Percentiles rank a stretch among this genome's conserved stretches.
Conservation (phyloP, 1,139 yeast genomes). For the Dujonia santamariae region DNA sequence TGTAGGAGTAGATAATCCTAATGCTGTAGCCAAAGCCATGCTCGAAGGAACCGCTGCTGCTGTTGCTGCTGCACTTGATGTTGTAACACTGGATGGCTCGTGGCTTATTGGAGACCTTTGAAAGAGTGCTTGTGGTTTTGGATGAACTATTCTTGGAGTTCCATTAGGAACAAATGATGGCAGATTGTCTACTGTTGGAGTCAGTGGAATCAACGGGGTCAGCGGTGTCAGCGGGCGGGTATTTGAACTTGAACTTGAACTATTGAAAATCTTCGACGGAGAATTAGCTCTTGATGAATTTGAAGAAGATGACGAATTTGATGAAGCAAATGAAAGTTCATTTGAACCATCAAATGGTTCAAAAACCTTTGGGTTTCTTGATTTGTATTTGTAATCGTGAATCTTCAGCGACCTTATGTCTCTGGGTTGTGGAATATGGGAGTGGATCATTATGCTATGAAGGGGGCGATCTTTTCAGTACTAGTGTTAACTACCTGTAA, state of each 20-base stretch:
- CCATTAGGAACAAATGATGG: too few relatives aligned
- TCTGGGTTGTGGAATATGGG: constrained; percentile 1
- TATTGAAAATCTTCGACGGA: constrained; percentile 1
- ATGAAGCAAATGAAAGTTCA: neutral
- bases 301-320: neutral
- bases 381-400: too few relatives aligned
- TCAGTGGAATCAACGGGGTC: neutral
- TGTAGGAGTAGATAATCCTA: neutral
- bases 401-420: too few relatives aligned
- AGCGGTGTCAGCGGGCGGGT: constrained; percentile 1
- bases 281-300: constrained; percentile 4
- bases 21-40: too few relatives aligned
- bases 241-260: neutral
- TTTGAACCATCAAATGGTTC: too few relatives aligned
- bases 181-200: neutral
- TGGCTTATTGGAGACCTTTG: neutral
- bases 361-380: constrained; percentile 1
- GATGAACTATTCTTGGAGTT: constrained; percentile 2
- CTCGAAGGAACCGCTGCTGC: too few relatives aligned
- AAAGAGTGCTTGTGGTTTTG: constrained; percentile 1
- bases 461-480: too few relatives aligned
- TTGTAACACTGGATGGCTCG: neutral
- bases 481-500: too few relatives aligned
- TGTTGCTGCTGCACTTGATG: constrained; percentile 1
- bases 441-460: too few relatives aligned